Evolutionary conservation across 2,329 filamentous ascomycete genomes (phyloP), one percentile per base, ranked within the genome.

Genomic region (Monosporascus sp.): DNA sequence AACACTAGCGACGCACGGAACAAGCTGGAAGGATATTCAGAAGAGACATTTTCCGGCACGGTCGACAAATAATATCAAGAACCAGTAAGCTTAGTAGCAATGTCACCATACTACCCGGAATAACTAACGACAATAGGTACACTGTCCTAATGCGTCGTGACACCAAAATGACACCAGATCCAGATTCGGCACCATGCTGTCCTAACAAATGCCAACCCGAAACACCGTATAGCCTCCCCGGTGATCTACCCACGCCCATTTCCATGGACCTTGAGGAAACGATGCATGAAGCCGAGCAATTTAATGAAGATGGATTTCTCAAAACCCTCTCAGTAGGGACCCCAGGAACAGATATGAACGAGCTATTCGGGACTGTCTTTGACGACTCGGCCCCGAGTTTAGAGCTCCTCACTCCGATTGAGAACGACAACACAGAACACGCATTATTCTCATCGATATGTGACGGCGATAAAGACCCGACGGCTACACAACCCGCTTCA

Each of bases 11-110:
- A 27, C 35, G 4, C 47, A 49, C 18, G 47, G 47, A 11, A 49
- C 35, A 11, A 49, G 47, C n/a, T 49, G 47, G 47, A 49, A 37
- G 27, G 47, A 49, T 38, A 49, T 49, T 20, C 47, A 49, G 24
- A 49, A 15, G n/a, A 49, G 38, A 24, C 47, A 49, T 25, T 49
- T 49, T 15, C 47, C 47, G 17, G 31, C 47, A n/a, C 47, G 47
- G 6, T 49, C 47, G 9, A 39, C 47, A 4, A 49, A 49, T 5
- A 49, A 39, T 24, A 49, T 49, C 6, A 49, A 49, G 17, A 49
- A 49, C 35, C 47, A 49, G 47, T 49, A 39, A 41, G 47, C 17
- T 38, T 8, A 18, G 27, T 47, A 11, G n/a, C 6, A 37, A 14
- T 6, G 14, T 38, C 9, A 35, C 11, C 31, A 14, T 5, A 11